Evolutionary conservation across 352 stramenopile species (phyloP), one percentile per base, ranked within the genome.

Genomic region (Pythium phragmiticola): DNA sequence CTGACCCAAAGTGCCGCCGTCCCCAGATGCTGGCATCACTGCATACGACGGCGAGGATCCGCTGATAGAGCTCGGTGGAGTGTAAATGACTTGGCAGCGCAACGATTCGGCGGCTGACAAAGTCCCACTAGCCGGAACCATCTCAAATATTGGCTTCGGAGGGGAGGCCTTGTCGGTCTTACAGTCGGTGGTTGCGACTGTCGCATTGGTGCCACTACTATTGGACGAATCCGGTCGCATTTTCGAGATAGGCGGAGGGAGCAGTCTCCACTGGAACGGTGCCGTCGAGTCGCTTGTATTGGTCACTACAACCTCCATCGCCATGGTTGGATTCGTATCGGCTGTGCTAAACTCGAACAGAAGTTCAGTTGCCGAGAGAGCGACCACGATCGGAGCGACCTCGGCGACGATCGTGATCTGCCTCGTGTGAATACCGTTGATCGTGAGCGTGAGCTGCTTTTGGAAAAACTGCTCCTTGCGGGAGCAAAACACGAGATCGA

Each of bases 271-370:
- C 14, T 72, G 33, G 62, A 97, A 98, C 6, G 89, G 72, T 7
- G 92, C 94, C 8, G 77, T 62, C 0, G 89, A 94, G 42, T 98
- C 95, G 45, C 93, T 96, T 2, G 91, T 93, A 68, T 98, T 98
- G 0, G 78, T 90, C 28, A 98, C 61, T 9, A 77, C 67, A 0
- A 98, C 58, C 5, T 92, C 78, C 26, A 84, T 70, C 19, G 72
- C 53, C 50, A 96, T 75, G 0, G 70, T 76, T 0, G 76, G 59
- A 42, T 66, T 82, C 14, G 82, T 69, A 52, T 91, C 77, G 0
- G 76, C 58, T 8, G 71, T 73, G 45, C 76, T 76, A 49, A 98
- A 98, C 21, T 88, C 71, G 50, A 98, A 92, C 16, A 70, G 50
- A 8, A 98, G 57, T 12, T 87, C 70, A 9, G 64, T 28, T 0